A percentile compares a stretch with the other conserved stretches of the same genome.
phyloP scores from a whole-genome alignment of 75 land plant species.

The Adiantum capillusveneris region DNA sequence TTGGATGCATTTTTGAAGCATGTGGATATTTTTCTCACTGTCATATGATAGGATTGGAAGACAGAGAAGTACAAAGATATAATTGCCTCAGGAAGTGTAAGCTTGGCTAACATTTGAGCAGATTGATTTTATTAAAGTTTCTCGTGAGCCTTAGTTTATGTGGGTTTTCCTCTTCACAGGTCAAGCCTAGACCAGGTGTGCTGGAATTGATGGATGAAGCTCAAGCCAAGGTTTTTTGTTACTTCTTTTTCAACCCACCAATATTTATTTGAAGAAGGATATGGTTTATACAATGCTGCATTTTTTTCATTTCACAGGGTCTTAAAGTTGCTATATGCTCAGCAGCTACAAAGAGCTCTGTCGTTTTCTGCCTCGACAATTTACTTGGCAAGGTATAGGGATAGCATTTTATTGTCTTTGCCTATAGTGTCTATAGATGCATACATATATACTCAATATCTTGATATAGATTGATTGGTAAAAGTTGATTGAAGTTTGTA shows the following conservation, averaged over 20 bases:
- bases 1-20: too few relatives aligned
- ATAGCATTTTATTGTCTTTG: background rate
- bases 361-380: conserved; percentile 80
- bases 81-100: conserved; percentile 88
- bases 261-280: too few relatives aligned
- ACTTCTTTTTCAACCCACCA: too few relatives aligned
- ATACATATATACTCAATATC: background rate
- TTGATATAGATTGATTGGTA: background rate
- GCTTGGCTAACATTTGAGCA: too few relatives aligned
- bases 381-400: conserved; percentile 69
- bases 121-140: too few relatives aligned
- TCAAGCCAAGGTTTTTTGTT: conserved; percentile 49
- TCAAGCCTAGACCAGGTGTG: conserved; percentile 89
- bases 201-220: conserved; percentile 88
- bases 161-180: conserved; percentile 48
- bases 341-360: conserved; percentile 99
- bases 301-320: conserved; percentile 41
- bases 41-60: conserved; percentile 84
- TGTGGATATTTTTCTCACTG: too few relatives aligned
- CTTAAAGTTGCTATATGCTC: conserved; percentile 90
- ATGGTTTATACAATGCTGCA: too few relatives aligned
- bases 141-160: too few relatives aligned
- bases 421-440: background rate
- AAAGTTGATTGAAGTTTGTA: background rate
- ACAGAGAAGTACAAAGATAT: conserved; percentile 89